Base-by-base conservation (phyloP, 108 stramenopile genomes). In the Hondaea fermentalgiana region DNA sequence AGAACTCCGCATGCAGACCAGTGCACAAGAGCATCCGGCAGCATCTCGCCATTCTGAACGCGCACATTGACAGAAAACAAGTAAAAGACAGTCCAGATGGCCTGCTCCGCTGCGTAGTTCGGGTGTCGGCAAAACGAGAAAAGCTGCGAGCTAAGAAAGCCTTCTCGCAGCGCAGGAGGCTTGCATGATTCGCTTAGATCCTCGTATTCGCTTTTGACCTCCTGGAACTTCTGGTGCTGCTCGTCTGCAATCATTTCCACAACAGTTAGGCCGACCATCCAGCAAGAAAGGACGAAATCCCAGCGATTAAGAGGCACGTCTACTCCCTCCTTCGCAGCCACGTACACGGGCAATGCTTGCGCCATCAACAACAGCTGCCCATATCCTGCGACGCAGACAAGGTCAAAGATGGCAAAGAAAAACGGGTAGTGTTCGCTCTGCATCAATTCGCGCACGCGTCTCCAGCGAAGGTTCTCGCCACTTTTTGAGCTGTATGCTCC, bases 381-480 rank as follows among this genome's bases (percentile, higher is more conserved):
- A 71, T 92, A 95, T 4, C 94, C 28, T 47, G 90, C 91, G 72
- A 96, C 94, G 88, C 95, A 95, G 44, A 92, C 60, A 12, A 95
- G 87, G 60, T 96, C 95, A 91, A 96, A 96, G 16, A 94, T 55
- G 29, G 89, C 60, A 94, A 93, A 94, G 2, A 92, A 60, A 29
- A 92, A 57, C 59, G 89, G 92, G 72, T 94, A 53, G 25, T 94
- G 4, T 89, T 83, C 59, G 94, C 60, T 47, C 90, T 60, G 49
- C 87, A 55, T 88, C 93, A 90, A 93, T 43, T 89, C 58, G 55
- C 93, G 92, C 5, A 96, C 51, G 25, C 60, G 76, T 21, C 90
- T 93, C 96, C 95, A 96, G 43, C 96, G 90, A 89, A 95, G 95
- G 91, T 96, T 95, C 88, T 96, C 95, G 19, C 95, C 94, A 4